Evolutionary conservation across 2,329 filamentous ascomycete species (phyloP), one percentile per base, ranked within the genome.

Genomic region (Fusarium sp.): DNA sequence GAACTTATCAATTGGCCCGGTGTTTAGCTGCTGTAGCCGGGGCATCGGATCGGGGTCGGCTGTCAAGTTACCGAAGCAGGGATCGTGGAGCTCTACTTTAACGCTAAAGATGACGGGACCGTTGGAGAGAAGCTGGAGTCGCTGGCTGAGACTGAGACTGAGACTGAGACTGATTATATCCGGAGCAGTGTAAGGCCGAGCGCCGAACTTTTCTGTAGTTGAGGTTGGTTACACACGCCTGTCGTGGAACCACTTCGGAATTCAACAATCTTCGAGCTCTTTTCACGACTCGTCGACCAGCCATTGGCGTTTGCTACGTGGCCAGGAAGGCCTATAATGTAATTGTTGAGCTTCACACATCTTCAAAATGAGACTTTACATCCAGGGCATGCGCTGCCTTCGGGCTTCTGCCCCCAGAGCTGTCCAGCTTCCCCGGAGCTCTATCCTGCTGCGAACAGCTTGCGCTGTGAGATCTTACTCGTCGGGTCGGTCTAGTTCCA

Each of bases 371-470:
- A 74, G 68, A 50, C 46, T 72, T 39, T 74, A 71, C 56, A 61
- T 68, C 46, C 69, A 69, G 17, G 65, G 70, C 62, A 65, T 74
- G 71, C 74, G 72, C 24, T 70, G 71, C 59, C 74, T 82, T 36
- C 52, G 75, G 65, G 66, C 67, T 44, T 62, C 66, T 72, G 60
- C 74, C 53, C 69, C 69, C 20, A 72, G 73, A 71, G 60, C 64
- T 36, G 69, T 61, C 51, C 69, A 73, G 57, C 65, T 68, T 56
- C 38, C 59, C 58, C 70, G 61, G 60, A 72, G 68, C 73, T 74
- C 72, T 33, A 58, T 66, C 49, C 46, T 70, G 28, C 55, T 72
- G 38, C 69, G 62, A 62, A 65, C 63, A 64, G 58, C 72, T 63
- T 74, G 64, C 65, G 67, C 66, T 51, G 46, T 43, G 51, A 73